A percentile compares a stretch with the other conserved stretches of the same genome.
phyloP scores from a whole-genome alignment of 352 stramenopile species.

The Phytophthora cactorum region DNA sequence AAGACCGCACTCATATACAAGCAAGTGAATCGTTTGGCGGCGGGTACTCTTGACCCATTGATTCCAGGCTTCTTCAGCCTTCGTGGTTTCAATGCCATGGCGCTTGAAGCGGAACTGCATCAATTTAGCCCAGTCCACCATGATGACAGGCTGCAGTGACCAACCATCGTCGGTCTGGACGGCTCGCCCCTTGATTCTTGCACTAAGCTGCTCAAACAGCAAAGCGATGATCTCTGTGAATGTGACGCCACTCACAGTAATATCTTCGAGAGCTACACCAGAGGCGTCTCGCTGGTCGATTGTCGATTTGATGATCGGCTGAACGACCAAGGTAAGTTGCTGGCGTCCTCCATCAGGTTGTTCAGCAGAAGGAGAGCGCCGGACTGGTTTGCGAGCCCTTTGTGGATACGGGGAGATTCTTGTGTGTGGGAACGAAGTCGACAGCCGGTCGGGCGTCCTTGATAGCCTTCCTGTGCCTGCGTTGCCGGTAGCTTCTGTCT shows the following conservation, averaged over 20 bases:
- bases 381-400: not conserved
- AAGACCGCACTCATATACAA: constrained; percentile 20
- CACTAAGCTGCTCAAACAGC: not conserved
- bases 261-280: not conserved
- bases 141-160: not conserved
- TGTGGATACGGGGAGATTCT: not conserved
- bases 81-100: constrained; percentile 3
- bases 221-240: constrained; percentile 6
- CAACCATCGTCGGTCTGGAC: constrained; percentile 11
- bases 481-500: not conserved
- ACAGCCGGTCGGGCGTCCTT: not conserved
- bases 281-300: not conserved
- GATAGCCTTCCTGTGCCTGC: not conserved
- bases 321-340: not conserved
- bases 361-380: not conserved
- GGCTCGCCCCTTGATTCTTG: not conserved
- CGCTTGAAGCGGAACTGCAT: constrained; percentile 29
- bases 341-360: not conserved
- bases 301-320: not conserved
- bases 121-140: constrained; percentile 3
- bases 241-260: not conserved
- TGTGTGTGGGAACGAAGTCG: not conserved
- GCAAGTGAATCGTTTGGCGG: constrained; percentile 10
- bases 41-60: constrained; percentile 12
- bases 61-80: constrained; percentile 12